Evolutionary conservation across 345 rosid species (phyloP).

Genomic region (Brassica carinata): DNA sequence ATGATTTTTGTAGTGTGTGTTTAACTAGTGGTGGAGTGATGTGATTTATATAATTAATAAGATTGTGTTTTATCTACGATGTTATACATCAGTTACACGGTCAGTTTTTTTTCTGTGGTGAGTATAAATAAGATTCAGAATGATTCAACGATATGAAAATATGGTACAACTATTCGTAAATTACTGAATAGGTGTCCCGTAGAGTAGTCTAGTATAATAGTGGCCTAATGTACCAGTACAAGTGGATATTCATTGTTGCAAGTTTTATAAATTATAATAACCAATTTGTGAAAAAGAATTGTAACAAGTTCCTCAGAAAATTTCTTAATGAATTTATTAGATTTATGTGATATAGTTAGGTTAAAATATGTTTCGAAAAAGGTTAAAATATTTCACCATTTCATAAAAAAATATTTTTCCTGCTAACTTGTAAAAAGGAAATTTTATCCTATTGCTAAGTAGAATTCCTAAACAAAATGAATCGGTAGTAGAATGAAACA

Average conservation of each 20-base stretch:
- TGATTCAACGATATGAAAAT: no score
- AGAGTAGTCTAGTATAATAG: no score
- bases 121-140: not conserved
- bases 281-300: no score
- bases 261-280: no score
- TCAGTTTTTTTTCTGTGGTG: not conserved
- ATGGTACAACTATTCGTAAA: no score
- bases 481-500: not conserved
- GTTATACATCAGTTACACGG: not conserved
- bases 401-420: not conserved
- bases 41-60: not conserved
- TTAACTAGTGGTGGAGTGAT: constrained; percentile 23
- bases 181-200: no score
- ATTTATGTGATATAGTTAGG: not conserved
- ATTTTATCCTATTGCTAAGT: not conserved
- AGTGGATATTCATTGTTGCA: no score
- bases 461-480: not conserved
- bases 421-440: not conserved
- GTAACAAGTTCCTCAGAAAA: no score
- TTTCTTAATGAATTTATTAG: no score
- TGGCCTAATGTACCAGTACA: no score
- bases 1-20: constrained; percentile 23
- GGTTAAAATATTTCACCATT: not conserved
- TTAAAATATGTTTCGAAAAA: no score
- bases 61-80: not conserved